These are phyloP conservation scores for Actinidia polygama DNA, from an alignment of 179 eudicot species.

Conservation along the genomic window DNA sequence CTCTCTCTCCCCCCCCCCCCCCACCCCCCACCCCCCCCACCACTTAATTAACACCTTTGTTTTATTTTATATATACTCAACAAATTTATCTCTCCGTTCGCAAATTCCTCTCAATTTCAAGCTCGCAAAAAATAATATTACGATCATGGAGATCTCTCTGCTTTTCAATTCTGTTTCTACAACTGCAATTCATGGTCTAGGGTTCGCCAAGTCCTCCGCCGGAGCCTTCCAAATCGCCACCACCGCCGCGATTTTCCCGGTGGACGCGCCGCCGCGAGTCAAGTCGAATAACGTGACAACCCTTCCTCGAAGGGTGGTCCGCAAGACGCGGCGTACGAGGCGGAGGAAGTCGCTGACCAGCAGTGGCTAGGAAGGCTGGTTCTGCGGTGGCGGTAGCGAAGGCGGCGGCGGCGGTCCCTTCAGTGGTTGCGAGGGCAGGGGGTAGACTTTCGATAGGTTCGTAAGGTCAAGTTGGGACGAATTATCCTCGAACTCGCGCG, in stretches of 20 bases:
- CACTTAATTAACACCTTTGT: too few species aligned
- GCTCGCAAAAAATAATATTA: too few species aligned
- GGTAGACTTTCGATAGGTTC: slow-evolving; percentile 46
- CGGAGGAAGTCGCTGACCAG: slow-evolving; percentile 41
- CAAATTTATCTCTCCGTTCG: background rate
- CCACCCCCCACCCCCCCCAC: too few species aligned
- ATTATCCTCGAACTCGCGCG: slow-evolving; percentile 34
- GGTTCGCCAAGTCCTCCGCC: slow-evolving; percentile 28
- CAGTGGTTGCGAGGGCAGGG: slow-evolving; percentile 40
- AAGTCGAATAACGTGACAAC: slow-evolving; percentile 31
- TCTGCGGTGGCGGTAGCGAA: slow-evolving; percentile 39
- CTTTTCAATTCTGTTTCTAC: slow-evolving; percentile 30
- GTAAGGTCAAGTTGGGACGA: slow-evolving; percentile 52
- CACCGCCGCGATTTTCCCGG: slow-evolving; percentile 35
- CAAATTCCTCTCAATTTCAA: background rate
- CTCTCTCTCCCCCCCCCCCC: too few species aligned
- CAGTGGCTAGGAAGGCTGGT: slow-evolving; percentile 25
- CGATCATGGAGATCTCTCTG: slow-evolving; percentile 35
- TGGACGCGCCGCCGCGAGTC: slow-evolving; percentile 50
- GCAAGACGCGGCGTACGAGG: slow-evolving; percentile 46
- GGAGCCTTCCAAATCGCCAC: slow-evolving; percentile 37
- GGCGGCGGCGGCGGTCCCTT: slow-evolving; percentile 34
- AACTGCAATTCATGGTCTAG: slow-evolving; percentile 27
- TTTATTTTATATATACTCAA: too few species aligned
- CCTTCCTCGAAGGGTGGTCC: slow-evolving; percentile 34